Conservation (phyloP, 345 rosid genomes). For the Brassica rapa region DNA sequence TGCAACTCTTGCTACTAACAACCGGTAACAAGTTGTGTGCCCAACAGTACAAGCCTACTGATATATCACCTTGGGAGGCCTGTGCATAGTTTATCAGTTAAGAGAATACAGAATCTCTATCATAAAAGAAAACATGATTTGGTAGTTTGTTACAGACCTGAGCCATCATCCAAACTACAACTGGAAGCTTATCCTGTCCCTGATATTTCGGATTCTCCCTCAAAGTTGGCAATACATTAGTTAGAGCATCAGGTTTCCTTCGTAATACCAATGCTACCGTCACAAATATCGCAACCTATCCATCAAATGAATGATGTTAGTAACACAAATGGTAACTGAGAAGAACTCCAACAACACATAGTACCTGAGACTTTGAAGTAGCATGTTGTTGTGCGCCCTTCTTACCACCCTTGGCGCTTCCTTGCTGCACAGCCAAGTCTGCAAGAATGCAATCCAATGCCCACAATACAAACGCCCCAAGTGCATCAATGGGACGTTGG, state of each 20-base stretch:
- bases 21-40: conserved; percentile 59
- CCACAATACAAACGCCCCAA: conserved; percentile 62
- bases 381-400: conserved; percentile 55
- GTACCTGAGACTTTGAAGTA: conserved; percentile 67
- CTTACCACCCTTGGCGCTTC: conserved; percentile 53
- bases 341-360: neutral
- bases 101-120: neutral
- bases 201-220: conserved; percentile 65
- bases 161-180: conserved; percentile 64
- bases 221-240: conserved; percentile 52
- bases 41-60: conserved; percentile 69
- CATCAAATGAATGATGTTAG: conserved; percentile 7
- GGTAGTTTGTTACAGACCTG: conserved; percentile 50
- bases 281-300: conserved; percentile 75
- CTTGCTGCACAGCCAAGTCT: conserved; percentile 55
- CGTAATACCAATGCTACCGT: conserved; percentile 68
- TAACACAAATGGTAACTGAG: too few species aligned
- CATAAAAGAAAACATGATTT: neutral
- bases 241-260: conserved; percentile 71
- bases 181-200: conserved; percentile 72
- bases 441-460: conserved; percentile 58
- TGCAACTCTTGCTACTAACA: conserved; percentile 51
- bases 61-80: conserved; percentile 67
- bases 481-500: conserved; percentile 58
- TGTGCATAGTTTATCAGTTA: conserved; percentile 28